phyloP scores from a whole-genome alignment of 140 eudicot genomes.

The Cichorium intybus region DNA sequence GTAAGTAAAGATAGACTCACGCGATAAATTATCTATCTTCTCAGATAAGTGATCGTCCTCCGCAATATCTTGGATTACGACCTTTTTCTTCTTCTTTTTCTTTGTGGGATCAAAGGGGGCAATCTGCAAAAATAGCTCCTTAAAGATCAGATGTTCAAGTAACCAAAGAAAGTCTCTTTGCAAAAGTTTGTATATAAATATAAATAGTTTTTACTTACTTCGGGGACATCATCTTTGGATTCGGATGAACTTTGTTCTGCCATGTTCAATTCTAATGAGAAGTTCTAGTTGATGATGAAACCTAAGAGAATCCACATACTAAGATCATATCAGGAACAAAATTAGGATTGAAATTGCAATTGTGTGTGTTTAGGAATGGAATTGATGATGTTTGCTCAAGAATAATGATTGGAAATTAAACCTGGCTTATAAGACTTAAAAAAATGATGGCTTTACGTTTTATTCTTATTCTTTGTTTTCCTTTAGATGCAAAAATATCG shows the following conservation, averaged over 20 bases:
- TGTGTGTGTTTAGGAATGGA: background rate
- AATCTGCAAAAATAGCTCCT: constrained; percentile 22
- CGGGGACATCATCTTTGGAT: constrained; percentile 29
- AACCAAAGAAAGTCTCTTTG: background rate
- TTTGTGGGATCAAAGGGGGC: constrained; percentile 58
- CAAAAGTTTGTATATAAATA: background rate
- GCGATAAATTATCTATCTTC: constrained; percentile 34
- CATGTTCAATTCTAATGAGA: constrained; percentile 12
- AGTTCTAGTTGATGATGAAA: background rate
- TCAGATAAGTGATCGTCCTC: constrained; percentile 32
- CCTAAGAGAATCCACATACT: background rate
- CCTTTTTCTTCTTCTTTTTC: constrained; percentile 64
- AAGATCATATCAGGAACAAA: background rate
- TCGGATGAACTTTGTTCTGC: constrained; percentile 24
- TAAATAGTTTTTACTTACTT: constrained; percentile 6
- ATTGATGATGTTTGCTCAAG: background rate
- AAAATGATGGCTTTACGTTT: background rate
- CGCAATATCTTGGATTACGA: constrained; percentile 31
- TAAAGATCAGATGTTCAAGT: no score
- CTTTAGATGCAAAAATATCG: constrained; percentile 5
- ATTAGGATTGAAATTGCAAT: background rate
- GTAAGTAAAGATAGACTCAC: constrained; percentile 14
- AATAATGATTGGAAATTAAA: background rate
- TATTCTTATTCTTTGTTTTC: background rate
- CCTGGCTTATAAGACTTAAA: background rate